Percentiles rank a stretch among this genome's conserved stretches.
These are phyloP conservation scores for Rehmannia glutinosa DNA, from an alignment of 257 asterid species.

Conservation along the genomic window DNA sequence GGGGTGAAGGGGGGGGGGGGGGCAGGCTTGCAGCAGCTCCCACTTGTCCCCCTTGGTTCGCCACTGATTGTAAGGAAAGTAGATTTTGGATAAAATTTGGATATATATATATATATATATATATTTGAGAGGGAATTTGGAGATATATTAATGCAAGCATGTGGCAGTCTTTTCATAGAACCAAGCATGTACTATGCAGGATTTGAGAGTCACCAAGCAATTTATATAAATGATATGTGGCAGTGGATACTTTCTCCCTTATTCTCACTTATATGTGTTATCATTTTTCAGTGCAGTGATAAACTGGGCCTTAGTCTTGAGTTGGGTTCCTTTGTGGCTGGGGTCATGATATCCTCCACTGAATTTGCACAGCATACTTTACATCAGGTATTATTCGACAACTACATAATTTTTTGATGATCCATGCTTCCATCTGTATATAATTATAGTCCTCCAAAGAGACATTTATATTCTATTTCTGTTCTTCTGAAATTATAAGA, in stretches of 20 bases:
- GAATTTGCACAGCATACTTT: conserved; percentile 85
- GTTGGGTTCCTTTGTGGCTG: conserved; percentile 91
- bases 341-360: conserved; percentile 91
- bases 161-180: background rate
- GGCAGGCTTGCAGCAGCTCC: too few relatives aligned
- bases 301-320: conserved; percentile 96
- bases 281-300: conserved; percentile 88
- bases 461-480: background rate
- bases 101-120: too few relatives aligned
- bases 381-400: conserved; percentile 50
- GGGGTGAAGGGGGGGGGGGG: too few relatives aligned
- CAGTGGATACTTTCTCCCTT: background rate
- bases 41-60: too few relatives aligned
- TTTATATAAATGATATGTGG: background rate
- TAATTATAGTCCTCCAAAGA: background rate
- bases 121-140: too few relatives aligned
- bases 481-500: background rate
- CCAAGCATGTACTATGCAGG: background rate
- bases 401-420: background rate
- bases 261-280: background rate
- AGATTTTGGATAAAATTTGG: background rate
- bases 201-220: background rate
- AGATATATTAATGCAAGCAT: too few relatives aligned
- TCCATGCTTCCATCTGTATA: too few relatives aligned
- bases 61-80: too few relatives aligned